Base-by-base conservation (phyloP, 768 basidiomycete genomes). In the Lactarius tabidus region DNA sequence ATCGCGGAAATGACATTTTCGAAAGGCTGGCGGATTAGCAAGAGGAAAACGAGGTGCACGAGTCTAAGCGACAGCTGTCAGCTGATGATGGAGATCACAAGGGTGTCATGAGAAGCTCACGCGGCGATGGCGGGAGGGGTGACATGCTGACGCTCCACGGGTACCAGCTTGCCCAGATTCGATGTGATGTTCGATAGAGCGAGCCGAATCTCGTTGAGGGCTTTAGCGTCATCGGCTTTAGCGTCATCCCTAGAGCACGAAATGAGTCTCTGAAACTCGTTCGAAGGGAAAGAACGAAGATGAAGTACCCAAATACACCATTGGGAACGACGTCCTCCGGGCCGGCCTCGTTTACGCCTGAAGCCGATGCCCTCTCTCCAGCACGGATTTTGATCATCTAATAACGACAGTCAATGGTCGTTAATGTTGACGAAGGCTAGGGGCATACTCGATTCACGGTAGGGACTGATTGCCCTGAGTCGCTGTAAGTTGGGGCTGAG, bases 41-140 rank as follows among this genome's bases (percentile, higher is more conserved):
- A 45, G 3, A 66, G 33, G 57, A 62, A 57, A 28, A 17, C 33
- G 10, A 8, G 2, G 35, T 66, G 54, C 6, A 38, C 52, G 28
- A 51, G 45, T 31, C 65, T 66, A 28, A 10, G 8, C 54, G 29
- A 55, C 18, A 23, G 29, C 29, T 55, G n/a, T 35, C 33, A 55
- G 20, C 12, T 18, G 3, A 33, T 33, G 54, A 35, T 26, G 48
- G 6, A 51, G 48, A 26, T 51, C 14, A 39, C 20, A 62, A 15
- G n/a, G 60, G 48, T 31, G 4, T 66, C n/a, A 57, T 6, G 10
- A 31, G 29, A 45, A 15, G 28, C 64, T 65, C 39, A 61, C 64
- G 61, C 45, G 15, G 31, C 60, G 17, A 48, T 20, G 38, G 57
- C 1, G 29, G 59, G 56, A 31, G 36, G 38, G 17, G 31, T 8